These are phyloP conservation scores for Liquidambar formosana DNA, from an alignment of 164 flowering plant species.

Conservation along the genomic window DNA sequence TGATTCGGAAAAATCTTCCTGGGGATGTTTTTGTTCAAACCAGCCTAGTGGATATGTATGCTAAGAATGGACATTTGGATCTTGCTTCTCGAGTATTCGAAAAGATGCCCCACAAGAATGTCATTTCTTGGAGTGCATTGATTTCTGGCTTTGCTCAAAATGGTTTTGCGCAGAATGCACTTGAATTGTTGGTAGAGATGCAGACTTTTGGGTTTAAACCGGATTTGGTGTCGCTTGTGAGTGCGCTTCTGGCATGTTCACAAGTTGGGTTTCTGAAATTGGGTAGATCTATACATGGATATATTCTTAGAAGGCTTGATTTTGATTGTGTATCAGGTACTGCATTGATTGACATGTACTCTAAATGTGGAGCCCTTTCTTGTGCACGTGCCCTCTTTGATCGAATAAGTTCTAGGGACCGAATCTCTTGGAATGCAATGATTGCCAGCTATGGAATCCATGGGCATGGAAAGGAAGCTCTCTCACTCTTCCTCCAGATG, in stretches of 20 bases:
- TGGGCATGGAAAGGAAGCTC: slow-evolving; percentile 57
- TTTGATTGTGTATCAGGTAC: slow-evolving; percentile 36
- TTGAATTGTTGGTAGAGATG: slow-evolving; percentile 47
- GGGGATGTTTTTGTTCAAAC: slow-evolving; percentile 41
- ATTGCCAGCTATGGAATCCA: slow-evolving; percentile 53
- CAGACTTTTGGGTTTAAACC: slow-evolving; percentile 42
- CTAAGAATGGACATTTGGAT: slow-evolving; percentile 48
- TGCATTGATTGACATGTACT: slow-evolving; percentile 56
- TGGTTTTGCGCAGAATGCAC: slow-evolving; percentile 48
- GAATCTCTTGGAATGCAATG: slow-evolving; percentile 49
- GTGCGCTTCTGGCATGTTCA: slow-evolving; percentile 53
- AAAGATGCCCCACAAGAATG: slow-evolving; percentile 33
- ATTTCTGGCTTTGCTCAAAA: slow-evolving; percentile 61
- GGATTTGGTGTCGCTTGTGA: slow-evolving; percentile 39
- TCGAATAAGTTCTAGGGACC: slow-evolving; percentile 29
- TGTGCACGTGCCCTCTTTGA: slow-evolving; percentile 40
- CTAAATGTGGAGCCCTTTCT: slow-evolving; percentile 56
- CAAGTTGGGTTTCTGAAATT: slow-evolving; percentile 41
- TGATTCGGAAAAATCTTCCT: slow-evolving; percentile 36
- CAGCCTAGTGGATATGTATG: slow-evolving; percentile 62
- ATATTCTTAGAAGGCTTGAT: slow-evolving; percentile 33
- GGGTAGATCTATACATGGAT: slow-evolving; percentile 57
- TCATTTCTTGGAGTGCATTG: slow-evolving; percentile 54
- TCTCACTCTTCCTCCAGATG: slow-evolving; percentile 43
- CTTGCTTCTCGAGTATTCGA: slow-evolving; percentile 36